Conservation (phyloP, 495 filamentous ascomycete species). For the Aspergillus saccharolyticus region DNA sequence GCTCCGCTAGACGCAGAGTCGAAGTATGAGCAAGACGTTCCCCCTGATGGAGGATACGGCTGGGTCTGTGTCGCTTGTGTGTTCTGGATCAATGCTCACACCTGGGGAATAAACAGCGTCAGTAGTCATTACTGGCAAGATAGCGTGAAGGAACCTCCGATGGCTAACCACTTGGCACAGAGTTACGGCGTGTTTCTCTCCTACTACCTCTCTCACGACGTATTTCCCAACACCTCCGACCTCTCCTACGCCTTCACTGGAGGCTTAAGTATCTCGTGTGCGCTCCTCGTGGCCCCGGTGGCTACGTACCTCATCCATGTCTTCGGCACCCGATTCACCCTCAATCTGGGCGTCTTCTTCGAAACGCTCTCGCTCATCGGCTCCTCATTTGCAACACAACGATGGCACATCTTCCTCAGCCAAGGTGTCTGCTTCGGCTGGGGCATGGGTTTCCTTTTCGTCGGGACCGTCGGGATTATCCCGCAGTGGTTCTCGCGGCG, state of each 20-base stretch:
- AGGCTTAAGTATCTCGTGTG: slow-evolving; percentile 61
- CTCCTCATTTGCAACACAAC: slow-evolving; percentile 60
- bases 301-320: slow-evolving; percentile 54
- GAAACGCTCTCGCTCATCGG: slow-evolving; percentile 57
- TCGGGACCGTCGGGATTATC: slow-evolving; percentile 61
- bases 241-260: slow-evolving; percentile 69
- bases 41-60: slow-evolving; percentile 52
- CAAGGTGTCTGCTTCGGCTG: slow-evolving; percentile 74
- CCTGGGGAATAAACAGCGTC: slow-evolving; percentile 52
- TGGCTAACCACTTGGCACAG: slow-evolving; percentile 18
- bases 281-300: slow-evolving; percentile 60
- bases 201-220: slow-evolving; percentile 58
- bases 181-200: slow-evolving; percentile 67
- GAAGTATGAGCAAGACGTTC: slow-evolving; percentile 33
- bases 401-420: slow-evolving; percentile 71
- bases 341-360: slow-evolving; percentile 57
- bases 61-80: slow-evolving; percentile 49
- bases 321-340: slow-evolving; percentile 50
- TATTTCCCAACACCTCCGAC: slow-evolving; percentile 53
- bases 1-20: slow-evolving; percentile 17
- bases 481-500: slow-evolving; percentile 75
- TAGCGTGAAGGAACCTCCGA: background rate
- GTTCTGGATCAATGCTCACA: slow-evolving; percentile 52
- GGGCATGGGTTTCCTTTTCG: slow-evolving; percentile 74
- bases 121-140: slow-evolving; percentile 24